These are phyloP conservation scores for Ogataea glucozyma DNA, from an alignment of 805 yeast species.

Conservation along the genomic window DNA sequence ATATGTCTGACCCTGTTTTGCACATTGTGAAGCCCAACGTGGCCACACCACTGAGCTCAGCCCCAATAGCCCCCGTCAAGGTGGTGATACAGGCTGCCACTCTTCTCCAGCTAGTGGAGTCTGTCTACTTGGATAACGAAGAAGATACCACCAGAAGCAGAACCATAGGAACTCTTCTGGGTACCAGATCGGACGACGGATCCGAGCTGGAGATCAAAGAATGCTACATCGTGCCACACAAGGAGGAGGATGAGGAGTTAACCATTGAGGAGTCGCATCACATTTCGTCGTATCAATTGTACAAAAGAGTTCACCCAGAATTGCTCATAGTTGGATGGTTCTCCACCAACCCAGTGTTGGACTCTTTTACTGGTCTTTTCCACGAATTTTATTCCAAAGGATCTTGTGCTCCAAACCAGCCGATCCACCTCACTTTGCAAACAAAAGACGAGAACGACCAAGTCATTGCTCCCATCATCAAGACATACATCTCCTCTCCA, in stretches of 20 bases:
- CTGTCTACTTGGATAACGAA: conserved; percentile 55
- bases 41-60: conserved; percentile 34
- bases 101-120: conserved; percentile 73
- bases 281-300: conserved; percentile 65
- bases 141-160: conserved; percentile 48
- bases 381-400: conserved; percentile 79
- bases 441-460: conserved; percentile 49
- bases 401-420: conserved; percentile 73
- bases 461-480: conserved; percentile 53
- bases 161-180: conserved; percentile 80
- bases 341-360: conserved; percentile 58
- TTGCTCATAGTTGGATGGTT: conserved; percentile 86
- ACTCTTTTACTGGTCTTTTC: conserved; percentile 71
- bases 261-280: conserved; percentile 77
- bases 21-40: conserved; percentile 50
- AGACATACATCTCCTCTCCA: conserved; percentile 76
- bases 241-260: conserved; percentile 72
- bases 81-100: conserved; percentile 69
- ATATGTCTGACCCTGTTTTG: conserved; percentile 32
- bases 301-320: conserved; percentile 77
- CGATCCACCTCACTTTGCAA: conserved; percentile 75
- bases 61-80: conserved; percentile 45
- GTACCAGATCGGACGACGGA: conserved; percentile 83
- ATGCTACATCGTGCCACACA: conserved; percentile 80
- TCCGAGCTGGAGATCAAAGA: conserved; percentile 68